Conservation (phyloP, 2,329 filamentous ascomycete species). For the Sclerotinia nivalis region DNA sequence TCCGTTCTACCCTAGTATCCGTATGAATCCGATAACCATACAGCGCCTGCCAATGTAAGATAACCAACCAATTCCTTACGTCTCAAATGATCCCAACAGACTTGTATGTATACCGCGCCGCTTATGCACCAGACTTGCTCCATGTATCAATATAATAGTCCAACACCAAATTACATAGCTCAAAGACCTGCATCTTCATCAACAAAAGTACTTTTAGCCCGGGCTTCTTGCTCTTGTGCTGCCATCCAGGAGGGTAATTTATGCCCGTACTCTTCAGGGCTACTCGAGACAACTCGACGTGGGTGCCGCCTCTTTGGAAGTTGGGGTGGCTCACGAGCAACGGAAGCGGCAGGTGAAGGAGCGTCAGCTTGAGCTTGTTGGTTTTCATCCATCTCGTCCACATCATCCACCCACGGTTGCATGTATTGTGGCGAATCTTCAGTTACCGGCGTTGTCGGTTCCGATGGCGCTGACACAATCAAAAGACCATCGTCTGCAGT, state of each 20-base stretch:
- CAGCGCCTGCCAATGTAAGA: constrained; percentile 9
- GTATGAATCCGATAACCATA: not conserved
- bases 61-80: constrained; percentile 7
- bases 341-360: not conserved
- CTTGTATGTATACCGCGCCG: not conserved
- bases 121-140: not conserved
- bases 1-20: not conserved
- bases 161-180: constrained; percentile 4
- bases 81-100: not conserved
- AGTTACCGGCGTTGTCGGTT: constrained; percentile 53
- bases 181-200: constrained; percentile 38
- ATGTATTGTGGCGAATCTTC: constrained; percentile 42
- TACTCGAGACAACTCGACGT: constrained; percentile 35
- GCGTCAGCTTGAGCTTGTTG: not conserved
- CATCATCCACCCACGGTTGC: constrained; percentile 44
- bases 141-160: not conserved
- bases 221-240: constrained; percentile 42
- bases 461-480: constrained; percentile 66
- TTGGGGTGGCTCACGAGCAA: constrained; percentile 26
- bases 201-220: constrained; percentile 40
- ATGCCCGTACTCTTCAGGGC: constrained; percentile 40
- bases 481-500: constrained; percentile 55
- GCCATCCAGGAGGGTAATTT: constrained; percentile 40
- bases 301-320: constrained; percentile 34
- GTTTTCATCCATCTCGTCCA: constrained; percentile 35